These are phyloP conservation scores for Ganoderma boninense DNA, from an alignment of 1,284 basidiomycete species.

Conservation along the genomic window DNA sequence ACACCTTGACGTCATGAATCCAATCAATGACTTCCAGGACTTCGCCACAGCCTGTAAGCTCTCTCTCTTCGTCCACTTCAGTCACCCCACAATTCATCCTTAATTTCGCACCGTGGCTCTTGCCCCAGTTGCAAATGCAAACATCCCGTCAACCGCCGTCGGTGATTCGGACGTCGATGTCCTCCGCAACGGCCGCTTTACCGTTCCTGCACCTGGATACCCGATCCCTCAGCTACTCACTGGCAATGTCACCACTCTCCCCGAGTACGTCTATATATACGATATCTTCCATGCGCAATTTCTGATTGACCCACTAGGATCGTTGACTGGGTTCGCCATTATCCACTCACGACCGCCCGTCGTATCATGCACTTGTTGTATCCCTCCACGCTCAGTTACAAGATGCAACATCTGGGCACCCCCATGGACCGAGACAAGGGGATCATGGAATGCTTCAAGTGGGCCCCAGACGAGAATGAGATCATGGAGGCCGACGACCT, in stretches of 20 bases:
- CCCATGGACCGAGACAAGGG: conserved; percentile 6
- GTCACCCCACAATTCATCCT: not conserved
- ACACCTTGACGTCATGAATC: conserved; percentile 54
- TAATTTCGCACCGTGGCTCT: not conserved
- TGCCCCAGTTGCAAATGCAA: not conserved
- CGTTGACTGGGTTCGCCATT: conserved; percentile 53
- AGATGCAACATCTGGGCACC: conserved; percentile 5
- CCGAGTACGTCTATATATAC: not conserved
- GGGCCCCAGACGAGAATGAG: conserved; percentile 46
- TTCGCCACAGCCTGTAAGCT: conserved; percentile 49
- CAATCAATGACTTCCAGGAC: conserved; percentile 43
- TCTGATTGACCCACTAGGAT: conserved; percentile 39
- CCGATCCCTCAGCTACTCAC: not conserved
- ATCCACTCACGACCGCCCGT: conserved; percentile 63
- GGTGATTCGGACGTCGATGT: not conserved
- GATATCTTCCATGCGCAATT: too few species aligned
- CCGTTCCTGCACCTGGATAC: not conserved
- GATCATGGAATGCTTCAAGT: conserved; percentile 38
- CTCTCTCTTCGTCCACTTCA: not conserved
- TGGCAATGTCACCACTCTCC: conserved; percentile 9
- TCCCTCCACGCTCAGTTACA: conserved; percentile 44
- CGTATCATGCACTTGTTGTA: conserved; percentile 59
- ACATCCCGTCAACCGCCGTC: not conserved
- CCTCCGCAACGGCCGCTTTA: not conserved
- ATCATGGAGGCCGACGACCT: conserved; percentile 31